phyloP scores from a whole-genome alignment of 1,284 basidiomycete species.

The Mrakiaceae sp. region DNA sequence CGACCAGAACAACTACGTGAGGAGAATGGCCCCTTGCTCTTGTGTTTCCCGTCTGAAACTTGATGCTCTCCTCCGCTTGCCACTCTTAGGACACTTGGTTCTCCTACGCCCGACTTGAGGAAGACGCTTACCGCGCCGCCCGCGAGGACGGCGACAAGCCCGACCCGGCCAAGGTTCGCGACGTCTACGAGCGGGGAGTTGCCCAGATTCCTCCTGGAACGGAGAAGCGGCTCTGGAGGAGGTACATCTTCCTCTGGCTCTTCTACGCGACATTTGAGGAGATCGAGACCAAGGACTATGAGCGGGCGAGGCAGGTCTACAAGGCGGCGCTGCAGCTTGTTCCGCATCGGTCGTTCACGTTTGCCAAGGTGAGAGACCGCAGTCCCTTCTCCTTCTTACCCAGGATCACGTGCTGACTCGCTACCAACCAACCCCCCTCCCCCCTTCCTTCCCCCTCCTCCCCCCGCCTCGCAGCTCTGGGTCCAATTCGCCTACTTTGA shows the following conservation, averaged over 20 bases:
- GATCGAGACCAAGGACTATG: conserved; percentile 81
- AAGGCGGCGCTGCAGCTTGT: conserved; percentile 79
- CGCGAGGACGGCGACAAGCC: conserved; percentile 52
- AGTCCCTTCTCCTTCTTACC: background rate
- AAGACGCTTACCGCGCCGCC: conserved; percentile 66
- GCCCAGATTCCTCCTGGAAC: conserved; percentile 75
- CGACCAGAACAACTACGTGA: conserved; percentile 70
- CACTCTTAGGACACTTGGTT: conserved; percentile 79
- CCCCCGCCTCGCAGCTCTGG: conserved; percentile 68
- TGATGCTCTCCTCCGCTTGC: background rate
- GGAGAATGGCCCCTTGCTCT: background rate
- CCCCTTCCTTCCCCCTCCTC: conserved; percentile 32
- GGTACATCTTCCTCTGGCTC: conserved; percentile 95
- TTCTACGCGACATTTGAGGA: conserved; percentile 97
- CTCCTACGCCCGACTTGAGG: conserved; percentile 87
- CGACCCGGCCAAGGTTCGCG: conserved; percentile 38
- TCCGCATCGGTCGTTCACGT: conserved; percentile 93
- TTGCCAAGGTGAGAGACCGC: conserved; percentile 54
- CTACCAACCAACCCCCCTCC: background rate
- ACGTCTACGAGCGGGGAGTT: conserved; percentile 94
- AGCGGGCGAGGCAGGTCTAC: conserved; percentile 79
- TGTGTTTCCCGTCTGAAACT: background rate
- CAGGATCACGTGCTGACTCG: background rate
- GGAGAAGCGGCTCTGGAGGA: conserved; percentile 83
- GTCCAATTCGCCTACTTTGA: conserved; percentile 85